phyloP scores from a whole-genome alignment of 345 rosid genomes.

The Carallia pectinifolia region DNA sequence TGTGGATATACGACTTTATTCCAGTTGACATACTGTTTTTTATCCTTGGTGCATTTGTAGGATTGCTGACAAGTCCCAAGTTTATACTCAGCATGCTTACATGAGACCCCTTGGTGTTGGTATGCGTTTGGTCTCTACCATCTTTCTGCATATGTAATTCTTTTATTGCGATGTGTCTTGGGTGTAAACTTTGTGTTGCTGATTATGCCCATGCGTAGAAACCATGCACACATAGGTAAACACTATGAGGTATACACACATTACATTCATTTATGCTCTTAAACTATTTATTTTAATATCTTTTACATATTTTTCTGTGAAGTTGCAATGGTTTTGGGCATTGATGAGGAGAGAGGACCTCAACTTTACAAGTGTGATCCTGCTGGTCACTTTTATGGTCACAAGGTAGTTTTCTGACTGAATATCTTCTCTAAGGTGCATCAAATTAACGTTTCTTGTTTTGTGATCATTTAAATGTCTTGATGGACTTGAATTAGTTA shows the following conservation, averaged over 20 bases:
- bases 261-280: slow-evolving; percentile 6
- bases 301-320: slow-evolving; percentile 12
- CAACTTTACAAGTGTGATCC: slow-evolving; percentile 96
- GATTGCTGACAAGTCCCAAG: slow-evolving; percentile 98
- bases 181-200: not conserved
- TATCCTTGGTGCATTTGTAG: slow-evolving; percentile 33
- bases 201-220: not conserved
- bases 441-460: not conserved
- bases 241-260: not conserved
- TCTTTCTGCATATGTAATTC: not conserved
- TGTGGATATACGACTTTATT: not conserved
- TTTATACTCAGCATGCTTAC: slow-evolving; percentile 98
- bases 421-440: slow-evolving; percentile 1
- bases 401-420: slow-evolving; percentile 59
- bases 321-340: slow-evolving; percentile 98
- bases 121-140: slow-evolving; percentile 32
- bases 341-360: slow-evolving; percentile 96
- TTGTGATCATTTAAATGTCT: no score
- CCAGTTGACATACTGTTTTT: not conserved
- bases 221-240: not conserved
- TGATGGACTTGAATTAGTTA: no score
- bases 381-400: slow-evolving; percentile 97
- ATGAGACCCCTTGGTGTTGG: slow-evolving; percentile 99
- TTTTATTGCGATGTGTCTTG: not conserved
- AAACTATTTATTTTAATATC: not conserved